Evolutionary conservation across 352 stramenopile species (phyloP), one percentile per base, ranked within the genome.

Genomic region (Lagenidium giganteum): DNA sequence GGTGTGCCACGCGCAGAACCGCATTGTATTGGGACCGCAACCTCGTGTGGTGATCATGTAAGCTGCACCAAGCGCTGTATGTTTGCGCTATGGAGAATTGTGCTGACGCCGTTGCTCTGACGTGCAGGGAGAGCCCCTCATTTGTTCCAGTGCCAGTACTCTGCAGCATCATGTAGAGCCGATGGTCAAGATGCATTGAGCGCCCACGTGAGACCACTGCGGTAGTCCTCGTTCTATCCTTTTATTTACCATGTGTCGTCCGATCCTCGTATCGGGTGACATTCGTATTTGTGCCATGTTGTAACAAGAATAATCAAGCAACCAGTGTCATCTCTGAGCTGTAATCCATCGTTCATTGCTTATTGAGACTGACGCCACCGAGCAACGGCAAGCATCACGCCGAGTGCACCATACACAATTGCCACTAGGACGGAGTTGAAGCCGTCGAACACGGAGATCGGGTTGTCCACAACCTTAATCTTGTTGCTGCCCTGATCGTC

Each of bases 91-190:
- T 22, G 24, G n/a, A 25, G 22, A 14, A 16, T 25, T 20, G 18
- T n/a, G 36, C 5, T 12, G 45, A 25, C 29, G 27, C 31, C 14
- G 9, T 34, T 11, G 3, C 27, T 33, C 8, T 22, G 9, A 9
- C 38, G 5, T 28, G 32, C 27, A 74, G 54, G n/a, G 63, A 56
- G 2, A 51, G 40, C 12, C 50, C 40, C 31, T 67, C 68, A 26
- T 75, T 73, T 36, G 33, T 89, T 8, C 77, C 77, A 24, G 61
- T 89, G 27, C 77, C 77, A 13, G 51, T 89, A 34, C 64, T 89
- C 33, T 89, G 77, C 61, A 64, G 23, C 46, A 67, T 87, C 41
- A 76, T 80, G 72, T 85, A 56, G 42, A 36, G 28, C 25, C 12
- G 21, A 31, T n/a, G n/a, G n/a, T n/a, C n/a, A n/a, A n/a, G n/a